phyloP scores from a whole-genome alignment of 306 rosid genomes.

The Prunus kanzakura region DNA sequence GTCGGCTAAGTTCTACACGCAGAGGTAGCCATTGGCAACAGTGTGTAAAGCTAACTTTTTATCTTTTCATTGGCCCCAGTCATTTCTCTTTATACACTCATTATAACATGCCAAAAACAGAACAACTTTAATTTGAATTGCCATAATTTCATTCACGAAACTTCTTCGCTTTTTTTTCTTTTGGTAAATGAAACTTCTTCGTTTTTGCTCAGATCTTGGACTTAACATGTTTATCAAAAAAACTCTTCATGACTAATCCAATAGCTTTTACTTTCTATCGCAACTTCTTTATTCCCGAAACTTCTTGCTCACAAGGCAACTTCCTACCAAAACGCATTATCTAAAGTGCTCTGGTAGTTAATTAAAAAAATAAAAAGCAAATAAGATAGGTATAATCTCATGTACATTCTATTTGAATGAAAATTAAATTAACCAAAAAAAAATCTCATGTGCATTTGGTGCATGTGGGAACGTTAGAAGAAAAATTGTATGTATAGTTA shows the following conservation, averaged over 20 bases:
- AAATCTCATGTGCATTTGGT: not conserved
- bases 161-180: not conserved
- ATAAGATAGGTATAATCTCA: not conserved
- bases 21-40: not conserved
- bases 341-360: not conserved
- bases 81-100: not conserved
- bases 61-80: not conserved
- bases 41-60: not conserved
- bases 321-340: not conserved
- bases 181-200: conserved; percentile 7
- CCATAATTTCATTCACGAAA: conserved; percentile 5
- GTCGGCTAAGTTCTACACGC: too few species aligned
- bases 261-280: not conserved
- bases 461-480: not conserved
- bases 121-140: conserved; percentile 8
- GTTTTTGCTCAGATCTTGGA: not conserved
- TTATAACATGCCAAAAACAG: not conserved
- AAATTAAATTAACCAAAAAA: too few species aligned
- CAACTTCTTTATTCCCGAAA: not conserved
- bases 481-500: too few species aligned
- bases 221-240: not conserved
- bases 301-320: not conserved
- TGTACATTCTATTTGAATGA: too few species aligned
- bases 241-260: not conserved
- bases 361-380: not conserved